Evolutionary conservation across 2,329 filamentous ascomycete genomes (phyloP).

Genomic region (Coniella lustricola): DNA sequence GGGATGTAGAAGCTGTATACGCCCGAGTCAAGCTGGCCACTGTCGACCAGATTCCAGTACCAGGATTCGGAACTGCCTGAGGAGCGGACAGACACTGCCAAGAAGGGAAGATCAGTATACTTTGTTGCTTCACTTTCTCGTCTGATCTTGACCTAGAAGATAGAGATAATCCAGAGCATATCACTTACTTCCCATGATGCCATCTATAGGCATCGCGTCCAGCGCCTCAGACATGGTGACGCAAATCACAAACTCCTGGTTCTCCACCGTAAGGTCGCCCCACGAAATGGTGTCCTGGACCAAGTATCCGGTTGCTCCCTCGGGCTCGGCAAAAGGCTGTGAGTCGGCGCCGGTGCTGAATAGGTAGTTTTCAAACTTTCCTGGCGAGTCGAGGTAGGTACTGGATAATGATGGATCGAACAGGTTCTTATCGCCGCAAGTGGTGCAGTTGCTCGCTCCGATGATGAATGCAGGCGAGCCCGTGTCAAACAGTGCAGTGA

Average conservation of each 20-base stretch:
- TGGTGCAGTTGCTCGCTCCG: constrained; percentile 23
- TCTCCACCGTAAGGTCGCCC: constrained; percentile 16
- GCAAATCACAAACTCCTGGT: constrained; percentile 26
- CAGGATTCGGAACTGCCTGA: constrained; percentile 13
- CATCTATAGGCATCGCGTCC: constrained; percentile 24
- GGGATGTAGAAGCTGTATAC: constrained; percentile 25
- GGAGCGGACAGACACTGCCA: constrained; percentile 7
- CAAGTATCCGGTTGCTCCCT: constrained; percentile 21
- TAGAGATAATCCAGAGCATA: background rate
- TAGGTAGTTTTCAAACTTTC: constrained; percentile 9
- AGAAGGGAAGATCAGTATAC: background rate
- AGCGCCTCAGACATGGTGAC: constrained; percentile 23
- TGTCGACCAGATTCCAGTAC: constrained; percentile 25
- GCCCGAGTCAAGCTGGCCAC: constrained; percentile 20
- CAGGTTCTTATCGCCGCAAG: constrained; percentile 19
- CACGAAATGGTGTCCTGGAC: constrained; percentile 24
- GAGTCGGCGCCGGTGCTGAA: constrained; percentile 26
- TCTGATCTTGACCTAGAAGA: too few species aligned
- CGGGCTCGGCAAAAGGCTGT: constrained; percentile 19
- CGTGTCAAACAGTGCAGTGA: constrained; percentile 27
- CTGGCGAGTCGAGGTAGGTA: constrained; percentile 23
- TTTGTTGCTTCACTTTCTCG: too few species aligned
- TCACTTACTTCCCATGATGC: constrained; percentile 26
- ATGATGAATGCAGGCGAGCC: constrained; percentile 24
- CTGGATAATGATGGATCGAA: constrained; percentile 24